Evolutionary conservation across 805 yeast genomes (phyloP).

Genomic region (Pichia insulana): DNA sequence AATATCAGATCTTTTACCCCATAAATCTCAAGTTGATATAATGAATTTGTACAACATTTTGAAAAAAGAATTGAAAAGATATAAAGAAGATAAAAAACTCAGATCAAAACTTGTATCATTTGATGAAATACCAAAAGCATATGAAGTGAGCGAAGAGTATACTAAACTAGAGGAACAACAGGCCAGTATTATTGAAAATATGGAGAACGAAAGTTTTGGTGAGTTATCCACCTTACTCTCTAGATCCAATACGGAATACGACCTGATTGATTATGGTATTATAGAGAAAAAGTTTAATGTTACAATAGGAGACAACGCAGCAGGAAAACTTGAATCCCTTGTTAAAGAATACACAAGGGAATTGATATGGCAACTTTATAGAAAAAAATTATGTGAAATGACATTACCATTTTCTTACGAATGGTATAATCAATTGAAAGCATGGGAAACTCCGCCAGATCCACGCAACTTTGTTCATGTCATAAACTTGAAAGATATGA

Average conservation of each 20-base stretch:
- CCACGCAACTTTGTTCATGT: conserved; percentile 3
- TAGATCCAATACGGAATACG: neutral
- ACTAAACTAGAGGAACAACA: conserved; percentile 35
- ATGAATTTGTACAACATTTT: conserved; percentile 36
- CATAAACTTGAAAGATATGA: conserved; percentile 1
- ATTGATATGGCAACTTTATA: neutral
- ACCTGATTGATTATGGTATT: neutral
- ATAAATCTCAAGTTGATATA: conserved; percentile 38
- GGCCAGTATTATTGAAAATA: conserved; percentile 9
- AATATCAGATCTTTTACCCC: conserved; percentile 31
- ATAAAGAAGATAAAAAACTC: conserved; percentile 18
- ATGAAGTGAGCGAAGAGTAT: conserved; percentile 40
- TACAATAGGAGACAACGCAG: neutral
- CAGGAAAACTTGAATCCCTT: too few relatives aligned
- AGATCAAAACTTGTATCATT: conserved; percentile 27
- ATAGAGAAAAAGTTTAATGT: neutral
- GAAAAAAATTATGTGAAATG: conserved; percentile 3
- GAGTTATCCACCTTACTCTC: neutral
- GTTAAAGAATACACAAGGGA: neutral
- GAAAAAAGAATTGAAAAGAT: conserved; percentile 20
- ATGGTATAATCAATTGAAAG: neutral
- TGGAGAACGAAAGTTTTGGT: conserved; percentile 2
- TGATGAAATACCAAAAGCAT: conserved; percentile 42
- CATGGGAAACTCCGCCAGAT: neutral
- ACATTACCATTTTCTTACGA: conserved; percentile 1